Percentiles rank a stretch among this genome's conserved stretches.
Evolutionary conservation across 305 asterid species (phyloP).

Genomic region (Salvia sclarea): DNA sequence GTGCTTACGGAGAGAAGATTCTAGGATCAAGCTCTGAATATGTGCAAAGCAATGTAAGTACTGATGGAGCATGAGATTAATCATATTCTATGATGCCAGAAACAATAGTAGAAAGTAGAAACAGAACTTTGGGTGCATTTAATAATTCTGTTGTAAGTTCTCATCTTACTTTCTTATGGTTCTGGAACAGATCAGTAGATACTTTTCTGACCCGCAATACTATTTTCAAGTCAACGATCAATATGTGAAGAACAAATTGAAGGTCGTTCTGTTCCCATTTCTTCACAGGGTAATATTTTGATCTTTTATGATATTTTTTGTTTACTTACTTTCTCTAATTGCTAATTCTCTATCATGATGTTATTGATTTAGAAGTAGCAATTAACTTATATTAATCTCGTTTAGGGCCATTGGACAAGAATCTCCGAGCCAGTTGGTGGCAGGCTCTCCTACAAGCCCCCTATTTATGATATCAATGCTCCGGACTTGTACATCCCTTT

Average conservation of each 20-base stretch:
- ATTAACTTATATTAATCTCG: conserved; percentile 12
- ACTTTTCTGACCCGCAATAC: conserved; percentile 68
- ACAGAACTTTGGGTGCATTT: no score
- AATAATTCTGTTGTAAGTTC: background rate
- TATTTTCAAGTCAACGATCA: conserved; percentile 73
- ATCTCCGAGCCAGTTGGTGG: conserved; percentile 74
- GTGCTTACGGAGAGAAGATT: conserved; percentile 62
- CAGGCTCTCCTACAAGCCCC: conserved; percentile 70
- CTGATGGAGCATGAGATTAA: background rate
- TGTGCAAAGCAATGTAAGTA: conserved; percentile 64
- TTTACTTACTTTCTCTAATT: background rate
- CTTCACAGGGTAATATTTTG: conserved; percentile 54
- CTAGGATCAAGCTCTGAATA: conserved; percentile 68
- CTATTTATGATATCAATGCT: conserved; percentile 70
- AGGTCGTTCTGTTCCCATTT: conserved; percentile 65
- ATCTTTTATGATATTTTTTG: conserved; percentile 4
- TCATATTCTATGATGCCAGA: no score
- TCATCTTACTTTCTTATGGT: conserved; percentile 12
- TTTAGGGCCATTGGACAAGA: conserved; percentile 76
- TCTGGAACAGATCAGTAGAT: conserved; percentile 58
- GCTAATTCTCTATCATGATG: background rate
- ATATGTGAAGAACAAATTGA: conserved; percentile 64
- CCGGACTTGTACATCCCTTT: conserved; percentile 69
- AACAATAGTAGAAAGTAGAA: no score
- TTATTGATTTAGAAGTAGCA: background rate